Base-by-base conservation (phyloP, 805 yeast species). In the Metschnikowia gruessii region DNA sequence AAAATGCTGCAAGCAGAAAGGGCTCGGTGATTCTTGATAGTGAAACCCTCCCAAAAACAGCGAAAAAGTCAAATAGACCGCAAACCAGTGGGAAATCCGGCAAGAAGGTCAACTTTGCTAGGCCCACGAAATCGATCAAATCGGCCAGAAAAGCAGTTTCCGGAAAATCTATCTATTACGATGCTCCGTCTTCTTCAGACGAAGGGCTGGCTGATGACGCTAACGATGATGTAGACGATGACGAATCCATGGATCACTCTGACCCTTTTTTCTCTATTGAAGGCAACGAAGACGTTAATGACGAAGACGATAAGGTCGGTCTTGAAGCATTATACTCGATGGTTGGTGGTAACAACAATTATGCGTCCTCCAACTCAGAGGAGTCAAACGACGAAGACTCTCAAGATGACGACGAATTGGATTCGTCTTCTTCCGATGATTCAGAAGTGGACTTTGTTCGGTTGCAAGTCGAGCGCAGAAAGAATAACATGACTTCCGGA, bases 401-500 rank as follows among this genome's bases (percentile, higher is more conserved):
- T 13, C 59, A 55, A 13, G 62, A 59, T 16, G 53, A 59, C 18
- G 53, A 59, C 19, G 53, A 48, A 4, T 40, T 34, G 26, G 50
- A 48, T 19, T 39, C 44, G 7, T 79, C 84, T 0, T 54, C 58
- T 3, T 50, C 55, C 4, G 84, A 80, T 55, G 88, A 82, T 54
- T 82, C 81, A 31, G 82, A 80, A 54, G 81, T 85, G 2, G 92
- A 86, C 64, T 84, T 83, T 61, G 87, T 85, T 13, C 79, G 78
- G 60, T 65, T 86, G 50, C 85, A 87, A 30, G 86, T 84, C 9
- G 85, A 83, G 60, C 72, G 81, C 51, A 80, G 84, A 64, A 75
- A 68, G 3, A 56, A 61, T 40, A 45, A 38, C 16, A 19, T 15
- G 12, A 29, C 35, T 13, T 48, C 54, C 12, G 47, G 49, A 32